Conservation (phyloP, 305 asterid species). For the Caryopteris hybrid region DNA sequence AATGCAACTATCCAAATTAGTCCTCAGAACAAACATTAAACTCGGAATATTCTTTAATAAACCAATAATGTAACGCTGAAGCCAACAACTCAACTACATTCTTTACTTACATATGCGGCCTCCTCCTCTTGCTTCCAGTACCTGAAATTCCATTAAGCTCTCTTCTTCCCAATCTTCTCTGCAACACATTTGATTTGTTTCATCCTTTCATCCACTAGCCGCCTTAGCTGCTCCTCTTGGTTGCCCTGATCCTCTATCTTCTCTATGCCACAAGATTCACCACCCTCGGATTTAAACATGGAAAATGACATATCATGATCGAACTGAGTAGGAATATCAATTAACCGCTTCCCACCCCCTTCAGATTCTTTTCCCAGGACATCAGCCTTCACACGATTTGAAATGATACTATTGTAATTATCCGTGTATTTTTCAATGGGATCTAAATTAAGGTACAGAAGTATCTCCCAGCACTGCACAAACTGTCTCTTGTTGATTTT, state of each 20-base stretch:
- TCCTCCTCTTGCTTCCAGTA: too few relatives aligned
- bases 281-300: conserved; percentile 57
- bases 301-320: conserved; percentile 71
- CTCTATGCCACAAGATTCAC: conserved; percentile 33
- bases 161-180: conserved; percentile 38
- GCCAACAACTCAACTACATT: too few relatives aligned
- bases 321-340: conserved; percentile 68
- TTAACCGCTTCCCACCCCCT: conserved; percentile 51
- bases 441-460: conserved; percentile 56
- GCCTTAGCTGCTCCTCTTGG: conserved; percentile 55
- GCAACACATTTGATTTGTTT: conserved; percentile 54
- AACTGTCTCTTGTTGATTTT: conserved; percentile 86
- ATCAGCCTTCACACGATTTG: conserved; percentile 60
- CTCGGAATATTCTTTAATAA: too few relatives aligned
- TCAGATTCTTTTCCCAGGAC: conserved; percentile 72
- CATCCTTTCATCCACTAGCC: conserved; percentile 72
- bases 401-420: conserved; percentile 40
- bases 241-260: conserved; percentile 42
- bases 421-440: conserved; percentile 51
- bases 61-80: too few relatives aligned
- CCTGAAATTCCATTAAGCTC: not conserved
- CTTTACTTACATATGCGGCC: too few relatives aligned
- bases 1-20: too few relatives aligned
- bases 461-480: conserved; percentile 92
- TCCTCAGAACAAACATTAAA: too few relatives aligned